phyloP scores from a whole-genome alignment of 352 stramenopile genomes.

The Phytopythium mirpurense region DNA sequence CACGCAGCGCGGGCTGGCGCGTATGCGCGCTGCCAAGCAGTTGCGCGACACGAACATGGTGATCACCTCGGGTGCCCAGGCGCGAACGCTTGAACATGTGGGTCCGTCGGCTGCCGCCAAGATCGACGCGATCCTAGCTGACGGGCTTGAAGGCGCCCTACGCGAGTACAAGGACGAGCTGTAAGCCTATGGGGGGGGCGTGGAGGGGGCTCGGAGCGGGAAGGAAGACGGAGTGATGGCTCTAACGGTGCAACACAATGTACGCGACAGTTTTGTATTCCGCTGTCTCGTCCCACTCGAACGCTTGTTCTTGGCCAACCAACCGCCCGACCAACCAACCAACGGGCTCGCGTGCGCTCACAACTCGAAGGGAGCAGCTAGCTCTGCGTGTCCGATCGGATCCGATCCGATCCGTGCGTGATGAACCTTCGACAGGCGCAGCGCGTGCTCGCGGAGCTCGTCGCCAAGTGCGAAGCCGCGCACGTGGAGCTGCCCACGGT shows the following conservation, averaged over 20 bases:
- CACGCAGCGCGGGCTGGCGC: conserved; percentile 46
- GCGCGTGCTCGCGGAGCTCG: conserved; percentile 47
- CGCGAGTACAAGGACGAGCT: conserved; percentile 40
- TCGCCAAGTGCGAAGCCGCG: conserved; percentile 48
- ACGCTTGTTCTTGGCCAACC: too few species aligned
- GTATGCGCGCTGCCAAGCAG: conserved; percentile 54
- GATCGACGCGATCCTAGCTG: conserved; percentile 49
- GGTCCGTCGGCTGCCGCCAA: conserved; percentile 45
- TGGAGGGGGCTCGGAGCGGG: conserved; percentile 9
- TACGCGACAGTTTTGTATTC: too few species aligned
- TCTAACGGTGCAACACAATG: neutral
- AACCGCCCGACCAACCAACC: too few species aligned
- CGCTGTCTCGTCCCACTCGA: too few species aligned
- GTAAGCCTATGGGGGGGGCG: conserved; percentile 11
- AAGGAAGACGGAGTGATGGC: neutral
- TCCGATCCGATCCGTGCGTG: too few species aligned
- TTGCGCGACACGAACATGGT: conserved; percentile 33
- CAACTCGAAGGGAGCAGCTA: neutral
- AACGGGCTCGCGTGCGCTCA: neutral
- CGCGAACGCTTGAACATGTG: conserved; percentile 39
- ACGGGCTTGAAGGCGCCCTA: conserved; percentile 37
- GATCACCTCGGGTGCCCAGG: conserved; percentile 57
- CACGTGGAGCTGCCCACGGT: conserved; percentile 56
- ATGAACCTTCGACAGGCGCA: conserved; percentile 74
- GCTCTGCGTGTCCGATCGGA: too few species aligned